These are phyloP conservation scores for Myxozyma sirexii DNA, from an alignment of 805 yeast species.

Conservation along the genomic window DNA sequence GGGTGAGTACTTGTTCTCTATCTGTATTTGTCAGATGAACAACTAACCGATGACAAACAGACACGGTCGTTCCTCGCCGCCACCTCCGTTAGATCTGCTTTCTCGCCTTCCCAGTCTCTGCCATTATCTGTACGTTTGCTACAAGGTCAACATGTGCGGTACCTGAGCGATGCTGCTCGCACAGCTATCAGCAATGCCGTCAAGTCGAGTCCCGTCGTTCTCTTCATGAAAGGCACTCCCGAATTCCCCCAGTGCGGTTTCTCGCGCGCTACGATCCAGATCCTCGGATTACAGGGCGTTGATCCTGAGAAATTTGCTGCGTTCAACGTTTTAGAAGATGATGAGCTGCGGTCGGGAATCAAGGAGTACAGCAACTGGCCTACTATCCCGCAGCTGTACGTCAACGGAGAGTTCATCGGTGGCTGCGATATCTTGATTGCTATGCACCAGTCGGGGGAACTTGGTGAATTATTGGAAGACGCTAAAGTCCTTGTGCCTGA, in stretches of 20 bases:
- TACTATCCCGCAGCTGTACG: slow-evolving; percentile 94
- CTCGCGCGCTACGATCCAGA: slow-evolving; percentile 90
- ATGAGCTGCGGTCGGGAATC: slow-evolving; percentile 90
- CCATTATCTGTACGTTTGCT: slow-evolving; percentile 14
- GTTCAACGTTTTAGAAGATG: slow-evolving; percentile 92
- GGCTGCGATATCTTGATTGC: slow-evolving; percentile 94
- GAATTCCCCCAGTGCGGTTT: slow-evolving; percentile 98
- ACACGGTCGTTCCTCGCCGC: slow-evolving; percentile 16
- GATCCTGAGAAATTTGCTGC: slow-evolving; percentile 97
- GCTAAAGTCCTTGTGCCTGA: slow-evolving; percentile 16
- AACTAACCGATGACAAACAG: background rate
- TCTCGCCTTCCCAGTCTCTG: slow-evolving; percentile 3
- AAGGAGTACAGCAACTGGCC: slow-evolving; percentile 98
- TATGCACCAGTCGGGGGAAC: slow-evolving; percentile 91
- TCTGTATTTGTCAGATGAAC: background rate
- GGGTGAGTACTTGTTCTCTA: slow-evolving; percentile 12
- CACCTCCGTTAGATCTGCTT: slow-evolving; percentile 12
- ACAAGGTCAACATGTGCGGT: slow-evolving; percentile 45
- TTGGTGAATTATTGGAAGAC: slow-evolving; percentile 74
- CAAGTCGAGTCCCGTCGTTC: slow-evolving; percentile 86
- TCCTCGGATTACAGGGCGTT: slow-evolving; percentile 94
- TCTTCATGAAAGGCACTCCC: slow-evolving; percentile 98
- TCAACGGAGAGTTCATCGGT: slow-evolving; percentile 86
- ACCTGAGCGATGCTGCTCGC: slow-evolving; percentile 74
- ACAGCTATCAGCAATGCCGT: slow-evolving; percentile 87